A percentile compares a stretch with the other conserved stretches of the same genome.
Evolutionary conservation across 176 grass and related monocot genomes (phyloP).

Genomic region (Oropetium thomaeum): DNA sequence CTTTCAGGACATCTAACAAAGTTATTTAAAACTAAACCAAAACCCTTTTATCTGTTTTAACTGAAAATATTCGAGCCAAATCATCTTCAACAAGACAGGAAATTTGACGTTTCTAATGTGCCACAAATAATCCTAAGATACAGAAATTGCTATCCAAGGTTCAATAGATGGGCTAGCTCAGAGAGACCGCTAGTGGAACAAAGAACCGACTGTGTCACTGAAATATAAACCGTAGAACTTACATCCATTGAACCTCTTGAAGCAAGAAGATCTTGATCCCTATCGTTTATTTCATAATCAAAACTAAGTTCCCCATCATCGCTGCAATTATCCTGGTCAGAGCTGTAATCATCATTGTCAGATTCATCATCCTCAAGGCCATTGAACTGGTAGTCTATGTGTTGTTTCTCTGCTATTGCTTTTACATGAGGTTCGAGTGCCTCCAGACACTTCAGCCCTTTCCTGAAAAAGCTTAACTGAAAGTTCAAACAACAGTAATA

Average conservation of each 20-base stretch:
- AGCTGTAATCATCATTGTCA: conserved; percentile 53
- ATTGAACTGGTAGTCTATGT: conserved; percentile 79
- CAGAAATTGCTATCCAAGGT: not conserved
- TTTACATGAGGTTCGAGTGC: conserved; percentile 79
- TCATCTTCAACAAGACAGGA: not conserved
- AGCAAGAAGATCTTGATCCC: conserved; percentile 43
- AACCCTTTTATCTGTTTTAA: not conserved
- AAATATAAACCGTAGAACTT: conserved; percentile 23
- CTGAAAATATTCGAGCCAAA: not conserved
- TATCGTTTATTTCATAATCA: conserved; percentile 57
- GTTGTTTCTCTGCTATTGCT: conserved; percentile 61
- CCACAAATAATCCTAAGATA: not conserved
- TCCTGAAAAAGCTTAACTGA: conserved; percentile 89
- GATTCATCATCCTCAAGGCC: conserved; percentile 65
- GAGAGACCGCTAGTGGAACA: conserved; percentile 1
- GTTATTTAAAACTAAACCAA: not conserved
- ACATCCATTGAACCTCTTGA: conserved; percentile 71
- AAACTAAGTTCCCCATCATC: conserved; percentile 76
- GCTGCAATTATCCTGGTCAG: conserved; percentile 42
- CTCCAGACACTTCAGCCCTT: conserved; percentile 76
- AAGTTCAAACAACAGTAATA: conserved; percentile 3
- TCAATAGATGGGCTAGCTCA: not conserved
- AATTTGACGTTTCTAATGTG: not conserved
- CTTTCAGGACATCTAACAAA: not conserved
- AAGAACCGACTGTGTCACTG: not conserved